A percentile compares a stretch with the other conserved stretches of the same genome.
Evolutionary conservation across 2,329 filamentous ascomycete species (phyloP).

Genomic region (Diaporthe batatas): DNA sequence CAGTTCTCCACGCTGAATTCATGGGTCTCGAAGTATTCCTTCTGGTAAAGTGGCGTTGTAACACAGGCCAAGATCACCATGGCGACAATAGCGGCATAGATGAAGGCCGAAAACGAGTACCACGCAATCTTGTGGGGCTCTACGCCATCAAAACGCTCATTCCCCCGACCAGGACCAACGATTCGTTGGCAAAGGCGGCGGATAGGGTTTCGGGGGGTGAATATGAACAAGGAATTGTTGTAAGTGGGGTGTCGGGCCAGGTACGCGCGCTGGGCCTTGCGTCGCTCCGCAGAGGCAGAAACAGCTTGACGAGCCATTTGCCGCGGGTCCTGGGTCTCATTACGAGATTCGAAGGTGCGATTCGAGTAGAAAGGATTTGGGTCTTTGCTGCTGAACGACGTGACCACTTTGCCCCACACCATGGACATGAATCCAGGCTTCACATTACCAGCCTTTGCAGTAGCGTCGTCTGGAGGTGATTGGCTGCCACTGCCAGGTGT

Average conservation of each 20-base stretch:
- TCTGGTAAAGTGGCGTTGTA: conserved; percentile 94
- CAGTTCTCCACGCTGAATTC: conserved; percentile 78
- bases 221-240: conserved; percentile 92
- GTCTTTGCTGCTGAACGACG: conserved; percentile 73
- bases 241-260: conserved; percentile 88
- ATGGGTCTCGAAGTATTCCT: conserved; percentile 78
- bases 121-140: conserved; percentile 90
- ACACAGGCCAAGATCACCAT: conserved; percentile 98
- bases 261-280: conserved; percentile 91
- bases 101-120: conserved; percentile 93
- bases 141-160: conserved; percentile 88
- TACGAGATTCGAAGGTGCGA: conserved; percentile 75
- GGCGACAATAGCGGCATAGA: conserved; percentile 92
- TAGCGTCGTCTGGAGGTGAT: conserved; percentile 51
- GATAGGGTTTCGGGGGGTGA: conserved; percentile 81
- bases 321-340: conserved; percentile 85
- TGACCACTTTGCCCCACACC: conserved; percentile 71
- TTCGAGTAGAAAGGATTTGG: conserved; percentile 96
- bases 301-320: conserved; percentile 93
- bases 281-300: conserved; percentile 83
- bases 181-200: conserved; percentile 88
- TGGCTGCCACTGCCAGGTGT: conserved; percentile 52
- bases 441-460: conserved; percentile 55
- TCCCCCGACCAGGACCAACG: conserved; percentile 90
- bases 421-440: conserved; percentile 71